Percentiles rank a stretch among this genome's conserved stretches.
phyloP scores from a whole-genome alignment of 2,329 filamentous ascomycete species.

The Periconia sp. region DNA sequence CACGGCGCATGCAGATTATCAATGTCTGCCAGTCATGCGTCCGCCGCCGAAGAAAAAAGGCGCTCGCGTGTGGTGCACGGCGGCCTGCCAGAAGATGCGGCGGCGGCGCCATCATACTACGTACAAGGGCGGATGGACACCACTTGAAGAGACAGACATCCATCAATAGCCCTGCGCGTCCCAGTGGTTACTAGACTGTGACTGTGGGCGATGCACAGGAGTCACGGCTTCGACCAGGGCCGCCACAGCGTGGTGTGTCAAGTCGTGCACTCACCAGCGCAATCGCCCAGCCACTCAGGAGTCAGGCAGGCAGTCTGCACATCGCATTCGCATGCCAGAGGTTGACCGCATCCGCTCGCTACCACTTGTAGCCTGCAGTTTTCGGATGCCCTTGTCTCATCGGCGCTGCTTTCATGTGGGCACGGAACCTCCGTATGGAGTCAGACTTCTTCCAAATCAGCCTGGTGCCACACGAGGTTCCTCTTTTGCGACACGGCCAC shows the following conservation, averaged over 20 bases:
- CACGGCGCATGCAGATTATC: conserved; percentile 21
- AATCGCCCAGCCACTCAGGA: conserved; percentile 10
- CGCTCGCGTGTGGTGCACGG: too few species aligned
- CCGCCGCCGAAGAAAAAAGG: conserved; percentile 7
- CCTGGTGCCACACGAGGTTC: conserved; percentile 1
- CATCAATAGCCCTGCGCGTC: too few species aligned
- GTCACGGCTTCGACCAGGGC: not conserved
- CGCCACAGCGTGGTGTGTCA: conserved; percentile 1
- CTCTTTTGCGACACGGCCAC: conserved; percentile 13
- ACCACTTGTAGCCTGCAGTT: conserved; percentile 8
- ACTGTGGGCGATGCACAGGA: not conserved
- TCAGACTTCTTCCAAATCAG: conserved; percentile 1
- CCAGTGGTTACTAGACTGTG: too few species aligned
- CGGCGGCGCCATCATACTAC: too few species aligned
- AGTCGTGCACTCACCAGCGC: conserved; percentile 1
- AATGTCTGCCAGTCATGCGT: conserved; percentile 20
- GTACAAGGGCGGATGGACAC: too few species aligned
- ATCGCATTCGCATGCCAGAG: conserved; percentile 7
- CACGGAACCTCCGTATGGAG: conserved; percentile 5
- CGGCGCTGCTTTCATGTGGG: conserved; percentile 6
- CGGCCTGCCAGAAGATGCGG: too few species aligned
- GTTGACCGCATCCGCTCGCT: not conserved
- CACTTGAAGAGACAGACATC: too few species aligned
- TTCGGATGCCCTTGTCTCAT: conserved; percentile 15
- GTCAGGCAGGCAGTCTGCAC: conserved; percentile 3